phyloP scores from a whole-genome alignment of 805 yeast species.

The Lipomyces kockii region DNA sequence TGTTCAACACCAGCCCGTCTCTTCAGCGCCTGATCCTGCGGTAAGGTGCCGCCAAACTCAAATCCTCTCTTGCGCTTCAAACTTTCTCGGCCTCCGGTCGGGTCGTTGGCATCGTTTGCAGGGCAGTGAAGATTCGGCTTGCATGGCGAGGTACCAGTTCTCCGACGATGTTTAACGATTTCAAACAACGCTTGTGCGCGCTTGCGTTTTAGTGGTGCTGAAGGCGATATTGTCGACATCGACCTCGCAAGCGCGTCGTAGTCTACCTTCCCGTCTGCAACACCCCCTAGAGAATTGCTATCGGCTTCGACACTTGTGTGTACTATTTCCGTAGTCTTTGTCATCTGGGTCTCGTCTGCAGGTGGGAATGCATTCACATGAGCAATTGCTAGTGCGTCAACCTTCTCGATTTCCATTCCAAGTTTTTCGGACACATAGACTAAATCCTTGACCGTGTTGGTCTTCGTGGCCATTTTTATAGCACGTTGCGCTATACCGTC shows the following conservation, averaged over 20 bases:
- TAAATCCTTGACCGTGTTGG: neutral
- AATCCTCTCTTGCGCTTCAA: constrained; percentile 1
- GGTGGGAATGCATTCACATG: neutral
- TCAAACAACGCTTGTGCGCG: neutral
- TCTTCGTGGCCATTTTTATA: neutral
- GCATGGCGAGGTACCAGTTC: neutral
- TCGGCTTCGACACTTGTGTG: neutral
- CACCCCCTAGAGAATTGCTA: neutral
- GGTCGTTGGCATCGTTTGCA: neutral
- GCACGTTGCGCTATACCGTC: neutral
- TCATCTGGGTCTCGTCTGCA: neutral
- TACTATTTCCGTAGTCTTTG: neutral
- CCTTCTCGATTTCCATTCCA: neutral
- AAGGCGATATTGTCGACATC: neutral
- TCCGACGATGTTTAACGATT: neutral
- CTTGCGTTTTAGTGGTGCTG: neutral
- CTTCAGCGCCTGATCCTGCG: neutral
- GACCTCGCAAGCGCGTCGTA: neutral
- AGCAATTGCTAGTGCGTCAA: neutral
- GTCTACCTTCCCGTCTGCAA: neutral
- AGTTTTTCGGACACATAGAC: neutral
- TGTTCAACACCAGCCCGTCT: neutral
- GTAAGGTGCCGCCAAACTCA: neutral
- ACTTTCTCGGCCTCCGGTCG: neutral
- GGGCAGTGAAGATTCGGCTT: neutral